Percentiles rank a stretch among this genome's conserved stretches.
These are phyloP conservation scores for Cucurbita ficifolia DNA, from an alignment of 306 rosid species.

Conservation along the genomic window DNA sequence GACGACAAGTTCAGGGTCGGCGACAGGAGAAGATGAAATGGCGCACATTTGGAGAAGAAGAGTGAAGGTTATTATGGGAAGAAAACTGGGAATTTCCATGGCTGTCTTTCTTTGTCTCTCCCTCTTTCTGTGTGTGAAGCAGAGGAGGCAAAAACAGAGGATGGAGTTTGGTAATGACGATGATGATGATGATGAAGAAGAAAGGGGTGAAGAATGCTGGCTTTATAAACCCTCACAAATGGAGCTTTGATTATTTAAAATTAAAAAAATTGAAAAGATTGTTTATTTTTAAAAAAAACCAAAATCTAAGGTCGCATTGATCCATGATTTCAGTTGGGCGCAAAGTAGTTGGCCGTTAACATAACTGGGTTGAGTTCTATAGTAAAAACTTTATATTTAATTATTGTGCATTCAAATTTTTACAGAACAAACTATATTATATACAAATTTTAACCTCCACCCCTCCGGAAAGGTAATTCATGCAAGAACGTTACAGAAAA, in stretches of 20 bases:
- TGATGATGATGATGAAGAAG: not conserved
- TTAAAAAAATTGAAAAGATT: not conserved
- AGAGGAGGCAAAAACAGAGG: conserved; percentile 14
- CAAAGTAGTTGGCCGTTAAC: conserved; percentile 7
- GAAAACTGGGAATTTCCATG: conserved; percentile 40
- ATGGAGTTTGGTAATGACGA: not conserved
- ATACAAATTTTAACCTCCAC: too few species aligned
- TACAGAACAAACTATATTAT: too few species aligned
- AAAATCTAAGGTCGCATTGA: not conserved
- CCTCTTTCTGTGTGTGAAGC: not conserved
- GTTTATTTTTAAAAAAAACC: not conserved
- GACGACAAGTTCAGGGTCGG: conserved; percentile 46
- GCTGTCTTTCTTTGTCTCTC: not conserved
- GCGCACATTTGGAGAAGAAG: conserved; percentile 20
- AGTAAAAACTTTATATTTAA: too few species aligned
- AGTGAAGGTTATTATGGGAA: conserved; percentile 15
- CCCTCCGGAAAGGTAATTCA: too few species aligned
- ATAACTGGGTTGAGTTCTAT: not conserved
- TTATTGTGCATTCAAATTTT: too few species aligned
- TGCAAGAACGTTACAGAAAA: not conserved
- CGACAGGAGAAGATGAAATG: conserved; percentile 42
- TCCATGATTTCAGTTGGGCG: conserved; percentile 1
- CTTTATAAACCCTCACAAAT: not conserved
- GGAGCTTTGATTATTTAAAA: not conserved
- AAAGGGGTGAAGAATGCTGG: not conserved